These are phyloP conservation scores for Dictyostelium firmibasis DNA, from an alignment of 78 protist genomes.

Conservation along the genomic window DNA sequence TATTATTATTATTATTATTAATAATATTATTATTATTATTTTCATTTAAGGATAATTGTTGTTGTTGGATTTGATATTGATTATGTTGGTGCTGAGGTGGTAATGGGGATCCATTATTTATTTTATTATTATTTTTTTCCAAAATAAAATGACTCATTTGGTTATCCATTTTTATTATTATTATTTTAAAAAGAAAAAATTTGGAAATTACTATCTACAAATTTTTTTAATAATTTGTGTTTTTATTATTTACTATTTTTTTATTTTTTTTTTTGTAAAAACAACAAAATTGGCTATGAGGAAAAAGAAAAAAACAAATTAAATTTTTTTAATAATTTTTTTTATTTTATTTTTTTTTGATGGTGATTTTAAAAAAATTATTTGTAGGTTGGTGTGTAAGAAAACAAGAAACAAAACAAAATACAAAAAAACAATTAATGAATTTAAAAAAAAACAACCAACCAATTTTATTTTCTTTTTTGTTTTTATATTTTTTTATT, in stretches of 20 bases:
- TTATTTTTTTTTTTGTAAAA: background rate
- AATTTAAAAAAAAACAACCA: background rate
- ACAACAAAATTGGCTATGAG: background rate
- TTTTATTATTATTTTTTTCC: background rate
- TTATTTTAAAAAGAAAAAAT: too few species aligned
- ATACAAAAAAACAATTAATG: background rate
- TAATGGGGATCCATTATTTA: background rate
- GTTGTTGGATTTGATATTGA: background rate
- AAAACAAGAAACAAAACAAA: background rate
- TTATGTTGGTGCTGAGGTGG: background rate
- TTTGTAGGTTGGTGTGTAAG: background rate
- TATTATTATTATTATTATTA: background rate
- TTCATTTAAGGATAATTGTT: background rate
- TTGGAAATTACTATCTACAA: too few species aligned
- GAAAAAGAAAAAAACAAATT: background rate
- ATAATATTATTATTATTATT: background rate
- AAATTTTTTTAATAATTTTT: too few species aligned
- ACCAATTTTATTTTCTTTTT: background rate
- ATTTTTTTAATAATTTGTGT: too few species aligned
- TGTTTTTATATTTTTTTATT: background rate
- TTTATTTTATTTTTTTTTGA: too few species aligned
- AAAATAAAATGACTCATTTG: background rate
- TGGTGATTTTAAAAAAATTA: background rate
- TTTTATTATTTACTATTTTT: background rate
- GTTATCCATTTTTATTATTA: constrained; percentile 5